A percentile compares a stretch with the other conserved stretches of the same genome.
Conservation (phyloP, 2,329 filamentous ascomycete species). For the Botryotinia globosa region DNA sequence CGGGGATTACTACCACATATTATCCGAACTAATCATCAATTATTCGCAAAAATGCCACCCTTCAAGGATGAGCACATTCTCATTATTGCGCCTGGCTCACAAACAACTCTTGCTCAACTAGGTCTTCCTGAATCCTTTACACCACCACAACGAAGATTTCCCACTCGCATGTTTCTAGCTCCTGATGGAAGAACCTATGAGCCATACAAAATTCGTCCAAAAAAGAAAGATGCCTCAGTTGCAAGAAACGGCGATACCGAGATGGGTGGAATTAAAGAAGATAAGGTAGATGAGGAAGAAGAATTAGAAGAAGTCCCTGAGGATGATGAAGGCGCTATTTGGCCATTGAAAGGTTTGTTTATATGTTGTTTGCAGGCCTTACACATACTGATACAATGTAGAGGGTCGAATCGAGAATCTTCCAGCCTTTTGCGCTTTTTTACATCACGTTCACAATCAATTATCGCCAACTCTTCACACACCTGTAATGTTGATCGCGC, state of each 20-base stretch:
- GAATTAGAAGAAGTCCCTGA: conserved; percentile 57
- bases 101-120: conserved; percentile 39
- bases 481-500: conserved; percentile 83
- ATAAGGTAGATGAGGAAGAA: conserved; percentile 49
- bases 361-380: conserved; percentile 20
- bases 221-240: conserved; percentile 46
- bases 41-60: conserved; percentile 32
- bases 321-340: conserved; percentile 84
- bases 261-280: conserved; percentile 36
- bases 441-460: conserved; percentile 86
- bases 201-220: conserved; percentile 74
- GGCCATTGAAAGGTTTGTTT: conserved; percentile 64
- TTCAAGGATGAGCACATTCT: conserved; percentile 38
- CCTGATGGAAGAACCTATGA: conserved; percentile 77
- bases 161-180: conserved; percentile 87
- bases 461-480: conserved; percentile 92
- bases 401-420: conserved; percentile 85
- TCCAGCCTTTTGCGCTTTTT: conserved; percentile 87
- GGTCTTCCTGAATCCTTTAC: conserved; percentile 55
- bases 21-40: background rate
- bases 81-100: conserved; percentile 46
- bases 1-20: background rate
- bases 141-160: conserved; percentile 79
- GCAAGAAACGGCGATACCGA: conserved; percentile 39
- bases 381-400: conserved; percentile 34